Evolutionary conservation across 139 green algal genomes (phyloP).

Genomic region (Raphidocelis subcapitata): DNA sequence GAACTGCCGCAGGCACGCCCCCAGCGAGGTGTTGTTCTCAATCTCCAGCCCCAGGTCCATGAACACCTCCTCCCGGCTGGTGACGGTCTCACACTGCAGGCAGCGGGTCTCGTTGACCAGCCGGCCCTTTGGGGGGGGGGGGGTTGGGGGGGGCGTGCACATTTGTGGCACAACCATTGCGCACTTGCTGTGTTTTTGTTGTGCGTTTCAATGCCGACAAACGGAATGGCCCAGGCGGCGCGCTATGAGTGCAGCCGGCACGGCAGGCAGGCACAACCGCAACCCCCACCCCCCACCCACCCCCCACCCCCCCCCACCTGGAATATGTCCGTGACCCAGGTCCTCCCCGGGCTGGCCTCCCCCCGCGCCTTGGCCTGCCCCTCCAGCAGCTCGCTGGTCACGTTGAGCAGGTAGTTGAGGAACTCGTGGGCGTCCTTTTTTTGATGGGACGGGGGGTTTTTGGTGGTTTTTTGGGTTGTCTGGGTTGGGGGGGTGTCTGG

Average conservation of each 20-base stretch:
- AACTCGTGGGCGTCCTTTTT: constrained; percentile 98
- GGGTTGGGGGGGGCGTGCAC: neutral
- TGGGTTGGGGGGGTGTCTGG: too few relatives aligned
- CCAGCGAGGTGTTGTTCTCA: constrained; percentile 88
- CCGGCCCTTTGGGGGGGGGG: constrained; percentile 56
- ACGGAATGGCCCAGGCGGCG: too few relatives aligned
- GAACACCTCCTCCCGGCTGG: constrained; percentile 83
- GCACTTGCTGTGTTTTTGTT: too few relatives aligned
- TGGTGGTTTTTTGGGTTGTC: too few relatives aligned
- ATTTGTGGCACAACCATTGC: neutral
- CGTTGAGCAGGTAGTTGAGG: constrained; percentile 95
- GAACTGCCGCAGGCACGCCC: constrained; percentile 88
- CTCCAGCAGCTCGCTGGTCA: constrained; percentile 87
- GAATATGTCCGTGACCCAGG: constrained; percentile 96
- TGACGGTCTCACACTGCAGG: constrained; percentile 80
- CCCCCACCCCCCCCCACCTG: constrained; percentile 26
- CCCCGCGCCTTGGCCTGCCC: constrained; percentile 53
- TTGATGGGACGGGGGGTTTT: too few relatives aligned
- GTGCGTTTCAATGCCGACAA: too few relatives aligned
- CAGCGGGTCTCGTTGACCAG: constrained; percentile 94
- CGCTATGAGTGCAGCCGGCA: too few relatives aligned
- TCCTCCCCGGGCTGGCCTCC: constrained; percentile 23
- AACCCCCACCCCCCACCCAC: too few relatives aligned
- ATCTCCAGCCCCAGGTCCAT: constrained; percentile 96
- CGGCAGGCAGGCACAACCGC: too few relatives aligned